Evolutionary conservation across 805 yeast species (phyloP).

Genomic region (Kregervanrija delftensis): DNA sequence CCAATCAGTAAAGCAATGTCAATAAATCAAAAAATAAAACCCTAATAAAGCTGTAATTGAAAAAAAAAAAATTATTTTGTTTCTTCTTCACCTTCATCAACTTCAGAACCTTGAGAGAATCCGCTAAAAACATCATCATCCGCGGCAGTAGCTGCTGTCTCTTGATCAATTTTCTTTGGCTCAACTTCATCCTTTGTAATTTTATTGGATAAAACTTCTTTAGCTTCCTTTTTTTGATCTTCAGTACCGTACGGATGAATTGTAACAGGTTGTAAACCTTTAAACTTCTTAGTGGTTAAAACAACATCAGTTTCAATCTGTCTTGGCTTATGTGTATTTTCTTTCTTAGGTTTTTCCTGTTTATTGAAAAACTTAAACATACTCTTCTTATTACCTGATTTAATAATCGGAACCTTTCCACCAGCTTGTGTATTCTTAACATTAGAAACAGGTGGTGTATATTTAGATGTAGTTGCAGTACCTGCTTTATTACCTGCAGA

Average conservation of each 20-base stretch:
- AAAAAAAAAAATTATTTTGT: no score
- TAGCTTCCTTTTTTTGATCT: conserved; percentile 12
- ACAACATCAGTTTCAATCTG: conserved; percentile 4
- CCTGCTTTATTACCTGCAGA: neutral
- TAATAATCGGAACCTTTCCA: conserved; percentile 5
- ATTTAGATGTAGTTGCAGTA: neutral
- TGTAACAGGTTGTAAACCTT: conserved; percentile 8
- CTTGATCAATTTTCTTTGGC: conserved; percentile 10
- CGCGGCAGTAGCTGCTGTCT: conserved; percentile 4
- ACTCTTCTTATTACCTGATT: conserved; percentile 6
- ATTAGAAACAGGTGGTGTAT: neutral
- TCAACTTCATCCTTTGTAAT: conserved; percentile 27
- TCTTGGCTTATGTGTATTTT: neutral
- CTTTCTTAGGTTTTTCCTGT: neutral
- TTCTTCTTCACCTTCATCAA: conserved; percentile 3
- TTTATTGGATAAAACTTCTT: conserved; percentile 26
- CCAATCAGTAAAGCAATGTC: neutral
- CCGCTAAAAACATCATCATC: conserved; percentile 33
- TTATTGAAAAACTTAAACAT: conserved; percentile 7
- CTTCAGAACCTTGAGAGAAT: conserved; percentile 38
- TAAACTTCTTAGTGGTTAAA: conserved; percentile 8
- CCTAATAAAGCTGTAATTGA: no score
- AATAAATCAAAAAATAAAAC: neutral
- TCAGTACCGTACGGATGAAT: no score
- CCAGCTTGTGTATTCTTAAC: neutral